Conservation (phyloP, 2,329 filamentous ascomycete species). For the Coccinonectria pachysandricola region DNA sequence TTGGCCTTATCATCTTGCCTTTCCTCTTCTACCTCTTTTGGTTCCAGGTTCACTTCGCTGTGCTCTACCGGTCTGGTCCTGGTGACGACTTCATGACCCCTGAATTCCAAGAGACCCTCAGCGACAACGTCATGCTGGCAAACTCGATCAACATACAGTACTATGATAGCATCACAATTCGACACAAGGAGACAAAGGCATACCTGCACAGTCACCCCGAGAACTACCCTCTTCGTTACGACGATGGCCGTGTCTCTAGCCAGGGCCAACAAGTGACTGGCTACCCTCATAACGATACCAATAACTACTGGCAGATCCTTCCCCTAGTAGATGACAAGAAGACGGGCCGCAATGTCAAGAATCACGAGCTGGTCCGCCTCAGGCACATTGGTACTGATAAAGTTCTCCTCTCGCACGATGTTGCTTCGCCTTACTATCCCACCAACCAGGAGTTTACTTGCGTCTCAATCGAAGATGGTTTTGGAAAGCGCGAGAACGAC, state of each 20-base stretch:
- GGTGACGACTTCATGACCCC: slow-evolving; percentile 99
- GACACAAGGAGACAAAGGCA: slow-evolving; percentile 95
- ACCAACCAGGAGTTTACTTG: slow-evolving; percentile 99
- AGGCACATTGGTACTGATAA: slow-evolving; percentile 79
- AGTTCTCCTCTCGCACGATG: slow-evolving; percentile 85
- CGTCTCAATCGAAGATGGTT: slow-evolving; percentile 59
- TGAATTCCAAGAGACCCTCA: slow-evolving; percentile 93
- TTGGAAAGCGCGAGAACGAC: slow-evolving; percentile 68
- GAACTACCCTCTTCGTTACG: slow-evolving; percentile 84
- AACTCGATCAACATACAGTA: slow-evolving; percentile 82
- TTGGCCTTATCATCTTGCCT: slow-evolving; percentile 79
- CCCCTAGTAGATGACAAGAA: slow-evolving; percentile 53
- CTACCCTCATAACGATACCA: slow-evolving; percentile 96
- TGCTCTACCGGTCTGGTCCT: slow-evolving; percentile 78
- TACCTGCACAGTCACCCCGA: slow-evolving; percentile 92
- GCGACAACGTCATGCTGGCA: slow-evolving; percentile 85
- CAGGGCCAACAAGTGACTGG: slow-evolving; percentile 97
- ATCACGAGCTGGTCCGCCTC: slow-evolving; percentile 78
- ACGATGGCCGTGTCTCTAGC: slow-evolving; percentile 93
- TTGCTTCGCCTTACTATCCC: slow-evolving; percentile 89
- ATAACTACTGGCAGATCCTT: slow-evolving; percentile 95
- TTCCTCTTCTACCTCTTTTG: slow-evolving; percentile 99
- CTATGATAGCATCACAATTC: slow-evolving; percentile 76
- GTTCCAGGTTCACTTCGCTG: slow-evolving; percentile 98
- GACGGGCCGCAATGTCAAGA: slow-evolving; percentile 57